These are phyloP conservation scores for Cryptosporidium canis DNA, from an alignment of 169 alveolate genomes.

Conservation along the genomic window DNA sequence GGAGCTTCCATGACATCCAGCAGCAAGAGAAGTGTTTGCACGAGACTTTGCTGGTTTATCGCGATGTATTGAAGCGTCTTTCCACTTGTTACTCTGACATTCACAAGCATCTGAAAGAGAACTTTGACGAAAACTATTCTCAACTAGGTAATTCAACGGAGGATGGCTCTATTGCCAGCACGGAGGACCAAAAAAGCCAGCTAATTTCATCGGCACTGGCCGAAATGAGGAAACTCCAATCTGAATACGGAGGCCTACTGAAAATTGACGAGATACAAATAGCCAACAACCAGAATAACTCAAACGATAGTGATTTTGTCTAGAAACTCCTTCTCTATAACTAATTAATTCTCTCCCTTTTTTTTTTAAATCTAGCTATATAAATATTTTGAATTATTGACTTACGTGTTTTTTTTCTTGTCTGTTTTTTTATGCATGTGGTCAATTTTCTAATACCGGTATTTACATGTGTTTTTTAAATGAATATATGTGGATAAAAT, in stretches of 20 bases:
- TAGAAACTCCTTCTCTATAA: not conserved
- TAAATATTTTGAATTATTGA: not conserved
- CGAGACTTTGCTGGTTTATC: constrained; percentile 63
- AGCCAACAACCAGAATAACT: not conserved
- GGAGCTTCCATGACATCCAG: constrained; percentile 51
- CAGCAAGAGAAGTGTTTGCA: constrained; percentile 70
- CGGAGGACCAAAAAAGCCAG: constrained; percentile 19
- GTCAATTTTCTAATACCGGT: constrained; percentile 8
- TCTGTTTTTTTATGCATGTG: not conserved
- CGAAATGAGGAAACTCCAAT: constrained; percentile 21
- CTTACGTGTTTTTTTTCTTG: not conserved
- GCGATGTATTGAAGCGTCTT: constrained; percentile 41
- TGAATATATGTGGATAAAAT: constrained; percentile 7
- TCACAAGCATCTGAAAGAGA: constrained; percentile 33
- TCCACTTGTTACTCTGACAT: constrained; percentile 30
- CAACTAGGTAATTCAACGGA: constrained; percentile 1
- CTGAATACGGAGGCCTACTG: constrained; percentile 19
- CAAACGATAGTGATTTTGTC: constrained; percentile 15
- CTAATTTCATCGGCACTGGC: constrained; percentile 4
- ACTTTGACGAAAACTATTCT: constrained; percentile 9
- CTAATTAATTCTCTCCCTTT: not conserved
- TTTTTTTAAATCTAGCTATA: not conserved
- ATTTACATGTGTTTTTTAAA: constrained; percentile 34
- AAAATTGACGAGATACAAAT: constrained; percentile 1
- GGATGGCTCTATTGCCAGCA: not conserved